Percentiles rank a stretch among this genome's conserved stretches.
Evolutionary conservation across 2,329 filamentous ascomycete species (phyloP).

Genomic region (Monilinia vaccinii-corymbosi): DNA sequence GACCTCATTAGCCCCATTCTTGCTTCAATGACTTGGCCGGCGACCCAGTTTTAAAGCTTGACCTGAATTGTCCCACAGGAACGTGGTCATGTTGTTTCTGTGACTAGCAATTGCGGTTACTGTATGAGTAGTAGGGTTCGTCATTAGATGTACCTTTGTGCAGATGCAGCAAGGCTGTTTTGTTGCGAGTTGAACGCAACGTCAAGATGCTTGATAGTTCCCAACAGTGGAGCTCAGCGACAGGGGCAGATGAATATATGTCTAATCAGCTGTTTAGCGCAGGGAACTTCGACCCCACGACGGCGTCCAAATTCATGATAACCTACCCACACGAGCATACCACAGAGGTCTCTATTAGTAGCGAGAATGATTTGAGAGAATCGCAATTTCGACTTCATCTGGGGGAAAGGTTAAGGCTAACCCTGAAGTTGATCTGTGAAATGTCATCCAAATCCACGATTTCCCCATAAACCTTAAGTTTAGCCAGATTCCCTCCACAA

Average conservation of each 20-base stretch:
- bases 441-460: not conserved
- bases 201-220: not conserved
- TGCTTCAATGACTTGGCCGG: not conserved
- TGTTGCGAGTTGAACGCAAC: not conserved
- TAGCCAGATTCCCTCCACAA: not conserved
- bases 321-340: not conserved
- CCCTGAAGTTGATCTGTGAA: not conserved
- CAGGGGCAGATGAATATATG: not conserved
- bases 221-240: not conserved
- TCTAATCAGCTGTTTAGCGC: not conserved
- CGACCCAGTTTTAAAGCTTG: not conserved
- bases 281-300: not conserved
- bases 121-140: too few species aligned
- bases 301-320: not conserved
- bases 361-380: not conserved
- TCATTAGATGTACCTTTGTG: not conserved
- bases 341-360: not conserved
- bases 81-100: not conserved
- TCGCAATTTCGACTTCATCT: not conserved
- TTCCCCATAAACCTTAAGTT: too few species aligned
- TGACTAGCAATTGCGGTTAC: not conserved
- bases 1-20: not conserved
- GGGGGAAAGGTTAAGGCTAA: too few species aligned
- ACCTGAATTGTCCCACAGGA: not conserved
- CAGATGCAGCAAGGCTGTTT: not conserved